Base-by-base conservation (phyloP, 768 basidiomycete species). In the Trametes cingulata region DNA sequence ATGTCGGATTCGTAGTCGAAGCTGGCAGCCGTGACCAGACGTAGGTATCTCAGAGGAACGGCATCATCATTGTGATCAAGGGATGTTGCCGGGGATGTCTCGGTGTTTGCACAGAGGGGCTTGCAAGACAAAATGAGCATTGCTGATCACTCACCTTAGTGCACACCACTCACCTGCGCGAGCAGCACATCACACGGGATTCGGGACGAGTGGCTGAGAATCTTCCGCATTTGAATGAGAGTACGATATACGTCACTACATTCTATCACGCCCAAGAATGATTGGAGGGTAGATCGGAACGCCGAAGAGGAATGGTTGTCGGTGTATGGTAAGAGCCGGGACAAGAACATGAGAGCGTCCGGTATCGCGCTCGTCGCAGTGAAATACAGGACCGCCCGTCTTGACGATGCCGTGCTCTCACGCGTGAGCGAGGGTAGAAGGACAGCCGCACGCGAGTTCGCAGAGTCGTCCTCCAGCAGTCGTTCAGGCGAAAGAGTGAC, bases 81-180 rank as follows among this genome's bases (percentile, higher is more conserved):
- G 20, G 20, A 42, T 15, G 43, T 45, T 39, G 52, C 22, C 0
- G 17, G 36, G 5, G 19, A 33, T 33, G 36, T 10, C 9, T n/a
- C 24, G 24, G 19, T 15, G 25, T 43, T n/a, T 13, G 36, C 19
- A 25, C 54, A 58, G 9, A 63, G 25, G 24, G 61, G 61, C 61
- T 63, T 63, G 35, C 47, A 41, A 42, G 2, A 58, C 14, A 46
- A 29, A 35, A 52, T 58, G 61, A 63, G 56, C 61, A 14, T 41
- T 36, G 47, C 25, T 15, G 9, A 45, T 57, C 64, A 56, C 67
- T 58, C 40, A 61, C 45, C 56, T 61, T 49, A 27, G 51, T 15
- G 8, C 20, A 37, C 41, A 40, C 40, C 17, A 69, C 69, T 68
- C 39, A 71, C 70, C 69, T 66, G 65, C 49, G 58, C 57, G 40